Conservation (phyloP, 345 rosid species). For the Populus pruinosa region DNA sequence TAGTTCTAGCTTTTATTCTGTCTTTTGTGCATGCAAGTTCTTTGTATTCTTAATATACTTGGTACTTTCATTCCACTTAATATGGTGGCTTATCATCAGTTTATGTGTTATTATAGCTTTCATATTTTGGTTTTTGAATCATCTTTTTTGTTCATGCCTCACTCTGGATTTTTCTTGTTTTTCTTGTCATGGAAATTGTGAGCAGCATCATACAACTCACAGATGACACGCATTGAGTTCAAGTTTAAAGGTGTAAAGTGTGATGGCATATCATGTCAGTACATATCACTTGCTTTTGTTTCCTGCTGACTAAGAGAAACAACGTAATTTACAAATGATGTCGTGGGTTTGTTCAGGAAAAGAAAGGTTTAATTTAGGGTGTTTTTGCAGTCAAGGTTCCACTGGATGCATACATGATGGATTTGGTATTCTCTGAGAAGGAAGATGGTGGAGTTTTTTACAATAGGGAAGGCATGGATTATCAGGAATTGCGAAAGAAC, state of each 20-base stretch:
- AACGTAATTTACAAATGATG: not conserved
- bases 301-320: not conserved
- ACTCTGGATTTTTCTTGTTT: not conserved
- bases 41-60: not conserved
- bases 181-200: not conserved
- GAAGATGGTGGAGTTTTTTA: constrained; percentile 82
- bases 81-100: not conserved
- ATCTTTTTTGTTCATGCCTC: not conserved
- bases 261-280: not conserved
- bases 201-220: not conserved
- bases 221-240: not conserved
- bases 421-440: constrained; percentile 91
- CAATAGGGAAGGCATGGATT: constrained; percentile 75
- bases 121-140: not conserved
- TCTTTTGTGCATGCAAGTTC: not conserved
- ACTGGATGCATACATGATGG: constrained; percentile 89
- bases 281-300: not conserved
- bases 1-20: constrained; percentile 5
- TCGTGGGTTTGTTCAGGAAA: not conserved
- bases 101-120: not conserved
- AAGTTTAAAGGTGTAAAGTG: not conserved
- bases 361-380: constrained; percentile 12
- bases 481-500: constrained; percentile 77
- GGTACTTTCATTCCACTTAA: not conserved
- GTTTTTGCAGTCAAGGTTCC: constrained; percentile 78